A percentile compares a stretch with the other conserved stretches of the same genome.
Conservation (phyloP, 2,329 filamentous ascomycete genomes). For the Claviceps purpurea region DNA sequence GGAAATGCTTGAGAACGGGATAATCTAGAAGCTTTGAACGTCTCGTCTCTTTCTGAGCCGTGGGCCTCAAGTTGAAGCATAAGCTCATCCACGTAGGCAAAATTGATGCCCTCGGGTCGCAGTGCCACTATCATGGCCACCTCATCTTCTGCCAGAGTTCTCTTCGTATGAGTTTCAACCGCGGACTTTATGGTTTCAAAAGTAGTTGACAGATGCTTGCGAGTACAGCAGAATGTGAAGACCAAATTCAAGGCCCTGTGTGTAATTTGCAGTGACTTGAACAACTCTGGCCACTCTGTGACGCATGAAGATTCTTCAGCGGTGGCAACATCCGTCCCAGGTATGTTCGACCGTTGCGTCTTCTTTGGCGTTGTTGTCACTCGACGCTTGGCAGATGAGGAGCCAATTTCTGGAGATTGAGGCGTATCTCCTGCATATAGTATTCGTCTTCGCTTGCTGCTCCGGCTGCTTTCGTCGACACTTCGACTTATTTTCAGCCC, state of each 20-base stretch:
- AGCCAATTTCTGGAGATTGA: not conserved
- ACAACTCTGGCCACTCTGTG: constrained; percentile 57
- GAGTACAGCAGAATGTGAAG: constrained; percentile 86
- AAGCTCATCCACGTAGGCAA: constrained; percentile 75
- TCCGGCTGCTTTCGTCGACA: not conserved
- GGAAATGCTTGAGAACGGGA: constrained; percentile 36
- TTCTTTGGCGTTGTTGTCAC: not conserved
- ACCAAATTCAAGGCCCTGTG: constrained; percentile 83
- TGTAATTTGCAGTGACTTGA: constrained; percentile 59
- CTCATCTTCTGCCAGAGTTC: constrained; percentile 58
- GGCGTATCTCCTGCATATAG: not conserved
- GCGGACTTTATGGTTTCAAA: constrained; percentile 77
- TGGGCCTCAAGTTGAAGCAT: constrained; percentile 69
- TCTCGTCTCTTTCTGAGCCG: constrained; percentile 51
- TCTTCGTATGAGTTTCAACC: constrained; percentile 71
- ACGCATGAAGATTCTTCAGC: constrained; percentile 2
- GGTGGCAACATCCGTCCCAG: not conserved
- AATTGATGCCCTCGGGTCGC: constrained; percentile 65
- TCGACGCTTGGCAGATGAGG: not conserved
- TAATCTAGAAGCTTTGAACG: constrained; percentile 37
- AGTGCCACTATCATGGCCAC: constrained; percentile 70
- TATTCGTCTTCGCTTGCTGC: constrained; percentile 1
- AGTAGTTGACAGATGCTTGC: constrained; percentile 84
- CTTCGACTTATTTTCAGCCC: not conserved
- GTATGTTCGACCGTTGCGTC: not conserved